phyloP scores from a whole-genome alignment of 305 asterid species.

The Solanum hybrid region DNA sequence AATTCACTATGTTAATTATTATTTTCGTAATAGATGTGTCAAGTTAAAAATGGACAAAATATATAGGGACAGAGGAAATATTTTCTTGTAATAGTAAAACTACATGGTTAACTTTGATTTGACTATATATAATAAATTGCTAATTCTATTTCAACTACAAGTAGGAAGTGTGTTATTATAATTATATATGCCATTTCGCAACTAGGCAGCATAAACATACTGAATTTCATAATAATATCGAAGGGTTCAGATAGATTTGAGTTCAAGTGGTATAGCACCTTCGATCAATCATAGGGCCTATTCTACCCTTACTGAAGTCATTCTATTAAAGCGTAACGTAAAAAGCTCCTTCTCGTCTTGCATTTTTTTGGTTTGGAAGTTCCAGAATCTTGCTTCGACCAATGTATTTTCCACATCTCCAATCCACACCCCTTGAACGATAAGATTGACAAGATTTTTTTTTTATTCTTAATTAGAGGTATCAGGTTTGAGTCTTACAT shows the following conservation, averaged over 20 bases:
- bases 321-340: too few relatives aligned
- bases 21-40: too few relatives aligned
- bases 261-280: too few relatives aligned
- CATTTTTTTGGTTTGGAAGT: too few relatives aligned
- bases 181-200: not conserved
- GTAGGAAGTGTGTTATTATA: not conserved
- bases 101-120: not conserved
- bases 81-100: not conserved
- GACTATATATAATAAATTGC: not conserved
- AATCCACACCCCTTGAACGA: too few relatives aligned
- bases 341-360: too few relatives aligned
- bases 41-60: too few relatives aligned
- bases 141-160: not conserved
- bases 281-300: too few relatives aligned
- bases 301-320: too few relatives aligned
- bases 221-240: not conserved
- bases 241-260: not conserved
- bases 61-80: too few relatives aligned
- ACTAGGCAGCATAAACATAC: not conserved
- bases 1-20: not conserved
- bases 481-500: not conserved
- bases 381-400: too few relatives aligned
- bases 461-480: not conserved
- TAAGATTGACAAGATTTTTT: not conserved
- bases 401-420: too few relatives aligned